A percentile compares a stretch with the other conserved stretches of the same genome.
phyloP scores from a whole-genome alignment of 1,284 basidiomycete species.

The Microstroma glucosiphilum region DNA sequence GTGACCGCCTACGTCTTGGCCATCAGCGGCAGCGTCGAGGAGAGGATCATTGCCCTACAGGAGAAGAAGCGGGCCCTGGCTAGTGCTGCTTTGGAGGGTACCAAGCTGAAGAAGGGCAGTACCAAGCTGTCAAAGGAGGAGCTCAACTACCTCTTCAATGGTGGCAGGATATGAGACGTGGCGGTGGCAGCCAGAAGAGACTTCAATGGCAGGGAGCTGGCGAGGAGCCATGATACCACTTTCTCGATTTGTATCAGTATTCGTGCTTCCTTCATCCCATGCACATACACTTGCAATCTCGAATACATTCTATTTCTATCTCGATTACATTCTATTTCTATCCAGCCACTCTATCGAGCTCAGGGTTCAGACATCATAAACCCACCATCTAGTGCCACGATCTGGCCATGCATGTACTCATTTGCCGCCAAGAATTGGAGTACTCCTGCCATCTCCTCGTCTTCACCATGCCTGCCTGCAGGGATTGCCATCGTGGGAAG shows the following conservation, averaged over 20 bases:
- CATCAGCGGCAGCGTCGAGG: slow-evolving; percentile 71
- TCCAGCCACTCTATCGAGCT: background rate
- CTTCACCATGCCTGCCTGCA: slow-evolving; percentile 29
- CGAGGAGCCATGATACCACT: too few species aligned
- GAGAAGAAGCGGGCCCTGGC: slow-evolving; percentile 76
- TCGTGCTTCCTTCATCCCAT: too few species aligned
- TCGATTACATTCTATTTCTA: too few species aligned
- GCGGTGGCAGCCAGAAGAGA: too few species aligned
- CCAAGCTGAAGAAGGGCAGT: slow-evolving; percentile 61
- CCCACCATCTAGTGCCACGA: slow-evolving; percentile 33
- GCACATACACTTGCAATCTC: too few species aligned
- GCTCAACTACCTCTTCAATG: slow-evolving; percentile 16
- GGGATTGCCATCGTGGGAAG: slow-evolving; percentile 27
- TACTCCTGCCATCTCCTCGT: slow-evolving; percentile 38
- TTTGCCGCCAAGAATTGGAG: slow-evolving; percentile 20
- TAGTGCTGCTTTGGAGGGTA: slow-evolving; percentile 76
- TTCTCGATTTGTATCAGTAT: too few species aligned
- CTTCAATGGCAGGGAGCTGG: too few species aligned
- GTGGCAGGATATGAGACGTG: too few species aligned
- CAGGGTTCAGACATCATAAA: slow-evolving; percentile 32
- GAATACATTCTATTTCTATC: too few species aligned
- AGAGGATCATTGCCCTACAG: slow-evolving; percentile 68
- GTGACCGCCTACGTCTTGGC: slow-evolving; percentile 68
- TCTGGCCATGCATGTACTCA: slow-evolving; percentile 30
- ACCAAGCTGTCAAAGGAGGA: slow-evolving; percentile 14